phyloP scores from a whole-genome alignment of 2,329 filamentous ascomycete genomes.

The Aureobasidium sp. region DNA sequence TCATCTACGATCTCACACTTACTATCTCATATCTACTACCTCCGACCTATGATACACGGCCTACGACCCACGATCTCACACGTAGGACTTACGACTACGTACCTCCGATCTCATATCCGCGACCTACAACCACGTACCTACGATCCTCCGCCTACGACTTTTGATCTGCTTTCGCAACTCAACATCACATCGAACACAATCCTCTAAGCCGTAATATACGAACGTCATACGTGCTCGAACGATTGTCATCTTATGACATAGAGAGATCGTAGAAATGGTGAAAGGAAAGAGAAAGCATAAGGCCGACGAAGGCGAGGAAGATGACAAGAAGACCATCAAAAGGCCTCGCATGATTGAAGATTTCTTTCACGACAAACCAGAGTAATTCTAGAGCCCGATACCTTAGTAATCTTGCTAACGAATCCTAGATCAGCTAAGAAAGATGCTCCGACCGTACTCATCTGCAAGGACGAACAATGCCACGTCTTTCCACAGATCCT shows the following conservation, averaged over 20 bases:
- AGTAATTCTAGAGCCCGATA: neutral
- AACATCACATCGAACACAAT: neutral
- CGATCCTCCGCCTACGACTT: too few relatives aligned
- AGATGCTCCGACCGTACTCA: neutral
- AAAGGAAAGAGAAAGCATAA: neutral
- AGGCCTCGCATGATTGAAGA: neutral
- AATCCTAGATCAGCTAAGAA: neutral
- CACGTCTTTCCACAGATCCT: neutral
- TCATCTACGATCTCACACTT: neutral
- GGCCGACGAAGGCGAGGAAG: neutral
- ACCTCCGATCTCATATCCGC: too few relatives aligned
- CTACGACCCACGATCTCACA: too few relatives aligned
- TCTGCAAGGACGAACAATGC: neutral
- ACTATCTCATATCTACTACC: neutral
- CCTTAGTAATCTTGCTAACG: neutral
- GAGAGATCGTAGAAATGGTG: neutral
- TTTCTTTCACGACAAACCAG: slow-evolving; percentile 11
- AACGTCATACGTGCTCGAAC: neutral
- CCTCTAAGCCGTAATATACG: neutral
- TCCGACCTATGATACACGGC: too few relatives aligned
- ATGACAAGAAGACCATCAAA: neutral
- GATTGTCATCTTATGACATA: neutral
- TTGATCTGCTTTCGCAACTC: too few relatives aligned
- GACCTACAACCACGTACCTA: too few relatives aligned
- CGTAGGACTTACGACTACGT: too few relatives aligned